Evolutionary conservation across 495 filamentous ascomycete species (phyloP).

Genomic region (Chaetomium tenue): DNA sequence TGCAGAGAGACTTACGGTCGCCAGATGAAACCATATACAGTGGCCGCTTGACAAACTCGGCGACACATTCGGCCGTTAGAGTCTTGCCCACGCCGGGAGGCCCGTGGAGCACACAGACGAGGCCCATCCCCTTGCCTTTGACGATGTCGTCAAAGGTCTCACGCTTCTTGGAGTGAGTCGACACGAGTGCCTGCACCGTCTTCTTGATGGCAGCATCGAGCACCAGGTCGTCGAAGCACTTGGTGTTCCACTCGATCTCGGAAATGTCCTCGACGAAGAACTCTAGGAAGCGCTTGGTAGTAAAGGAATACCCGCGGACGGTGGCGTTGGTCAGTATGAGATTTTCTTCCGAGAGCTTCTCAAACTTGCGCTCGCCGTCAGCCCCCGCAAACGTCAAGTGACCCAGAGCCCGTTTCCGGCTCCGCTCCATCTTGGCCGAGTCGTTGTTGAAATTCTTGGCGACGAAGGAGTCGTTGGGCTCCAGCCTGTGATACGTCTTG

Average conservation of each 20-base stretch:
- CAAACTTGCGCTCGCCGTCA: conserved; percentile 20
- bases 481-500: conserved; percentile 35
- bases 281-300: conserved; percentile 34
- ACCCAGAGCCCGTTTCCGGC: not conserved
- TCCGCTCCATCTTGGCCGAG: conserved; percentile 14
- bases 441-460: conserved; percentile 16
- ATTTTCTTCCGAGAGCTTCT: conserved; percentile 34
- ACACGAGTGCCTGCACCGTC: conserved; percentile 53
- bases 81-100: conserved; percentile 45
- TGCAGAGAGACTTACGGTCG: conserved; percentile 34
- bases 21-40: conserved; percentile 55
- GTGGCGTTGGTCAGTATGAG: conserved; percentile 33
- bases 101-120: conserved; percentile 46
- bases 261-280: conserved; percentile 35
- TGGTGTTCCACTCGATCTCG: conserved; percentile 35
- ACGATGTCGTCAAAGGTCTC: conserved; percentile 41
- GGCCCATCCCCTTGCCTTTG: conserved; percentile 39
- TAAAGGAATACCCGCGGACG: conserved; percentile 40
- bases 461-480: conserved; percentile 30
- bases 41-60: conserved; percentile 52
- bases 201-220: conserved; percentile 52
- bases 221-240: conserved; percentile 55
- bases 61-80: conserved; percentile 46
- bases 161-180: conserved; percentile 33
- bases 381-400: conserved; percentile 11